A percentile compares a stretch with the other conserved stretches of the same genome.
Evolutionary conservation across 176 grass and related monocot genomes (phyloP).

Genomic region (Metroxylon sagu): DNA sequence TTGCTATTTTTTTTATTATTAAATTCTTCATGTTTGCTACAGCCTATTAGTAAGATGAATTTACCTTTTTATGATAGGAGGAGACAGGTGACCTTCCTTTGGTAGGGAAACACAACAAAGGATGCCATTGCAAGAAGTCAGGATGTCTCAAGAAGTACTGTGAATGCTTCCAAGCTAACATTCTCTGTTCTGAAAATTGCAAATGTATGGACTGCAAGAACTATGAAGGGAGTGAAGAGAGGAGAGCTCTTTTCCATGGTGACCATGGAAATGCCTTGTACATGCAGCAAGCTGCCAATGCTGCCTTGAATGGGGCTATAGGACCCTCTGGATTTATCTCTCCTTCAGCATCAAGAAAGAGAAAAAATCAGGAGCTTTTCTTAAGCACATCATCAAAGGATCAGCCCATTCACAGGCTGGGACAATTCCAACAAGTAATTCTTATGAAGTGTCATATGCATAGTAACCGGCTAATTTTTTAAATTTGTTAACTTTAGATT

Average conservation of each 20-base stretch:
- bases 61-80: constrained; percentile 7
- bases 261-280: constrained; percentile 7
- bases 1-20: too few relatives aligned
- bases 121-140: constrained; percentile 38
- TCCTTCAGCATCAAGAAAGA: constrained; percentile 10
- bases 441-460: background rate
- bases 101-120: constrained; percentile 30
- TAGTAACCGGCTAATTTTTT: too few relatives aligned
- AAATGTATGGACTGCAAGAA: constrained; percentile 36
- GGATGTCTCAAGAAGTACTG: constrained; percentile 44
- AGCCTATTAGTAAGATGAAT: background rate
- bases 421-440: constrained; percentile 22
- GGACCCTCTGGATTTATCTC: constrained; percentile 22
- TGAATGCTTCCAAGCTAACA: constrained; percentile 34
- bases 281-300: constrained; percentile 24
- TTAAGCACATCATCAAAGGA: constrained; percentile 16
- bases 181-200: constrained; percentile 43
- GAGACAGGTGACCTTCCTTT: constrained; percentile 17
- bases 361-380: constrained; percentile 4
- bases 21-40: background rate
- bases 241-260: constrained; percentile 22
- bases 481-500: too few relatives aligned
- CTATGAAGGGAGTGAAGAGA: constrained; percentile 24
- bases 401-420: constrained; percentile 12
- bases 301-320: constrained; percentile 18